Base-by-base conservation (phyloP, 1,284 basidiomycete species). In the Ceraceosorus guamensis region DNA sequence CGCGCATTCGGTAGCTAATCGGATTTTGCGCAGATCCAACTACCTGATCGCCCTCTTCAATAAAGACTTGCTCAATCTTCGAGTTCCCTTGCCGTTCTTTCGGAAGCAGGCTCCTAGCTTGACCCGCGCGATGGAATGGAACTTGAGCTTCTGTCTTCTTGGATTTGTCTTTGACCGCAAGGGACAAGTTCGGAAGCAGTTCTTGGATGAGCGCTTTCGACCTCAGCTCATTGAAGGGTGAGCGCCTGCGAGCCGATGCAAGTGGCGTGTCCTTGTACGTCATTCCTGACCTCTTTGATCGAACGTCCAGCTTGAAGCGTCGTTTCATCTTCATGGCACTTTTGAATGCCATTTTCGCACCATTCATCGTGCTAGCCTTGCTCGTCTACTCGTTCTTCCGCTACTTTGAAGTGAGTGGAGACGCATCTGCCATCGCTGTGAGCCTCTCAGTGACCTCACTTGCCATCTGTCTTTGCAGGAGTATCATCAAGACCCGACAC, bases 301-400 rank as follows among this genome's bases (percentile, higher is more conserved):
- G 32, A 37, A 24, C 6, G 33, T 2, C 13, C 72, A 95, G 91
- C 14, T 78, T 98, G 30, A 81, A 82, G 62, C 82, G 88, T 55
- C 83, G 95, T 0, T 88, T 99, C 75, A 84, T 93, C 59, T 93
- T 98, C 76, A 93, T 90, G 88, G 93, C 90, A 14, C 83, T 93
- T 51, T 77, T 97, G 58, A 99, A 99, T 68, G 89, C 88, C 2
- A 83, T 93, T 13, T 91, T 97, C 70, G 90, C 89, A 1, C 95
- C 95, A 0, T 93, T 97, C 78, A 97, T 99, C 68, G 88, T 98
- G 37, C 79, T 92, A n/a, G 98, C 97, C 77, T 83, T 96, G 46
- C 78, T 96, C 46, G 87, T 96, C 83, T 98, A 95, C 77, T 97
- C 91, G 0, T 99, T 99, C 82, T 98, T 99, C 81, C 88, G 92